Evolutionary conservation across 2,329 filamentous ascomycete genomes (phyloP).

Genomic region (Xylaria sp.): DNA sequence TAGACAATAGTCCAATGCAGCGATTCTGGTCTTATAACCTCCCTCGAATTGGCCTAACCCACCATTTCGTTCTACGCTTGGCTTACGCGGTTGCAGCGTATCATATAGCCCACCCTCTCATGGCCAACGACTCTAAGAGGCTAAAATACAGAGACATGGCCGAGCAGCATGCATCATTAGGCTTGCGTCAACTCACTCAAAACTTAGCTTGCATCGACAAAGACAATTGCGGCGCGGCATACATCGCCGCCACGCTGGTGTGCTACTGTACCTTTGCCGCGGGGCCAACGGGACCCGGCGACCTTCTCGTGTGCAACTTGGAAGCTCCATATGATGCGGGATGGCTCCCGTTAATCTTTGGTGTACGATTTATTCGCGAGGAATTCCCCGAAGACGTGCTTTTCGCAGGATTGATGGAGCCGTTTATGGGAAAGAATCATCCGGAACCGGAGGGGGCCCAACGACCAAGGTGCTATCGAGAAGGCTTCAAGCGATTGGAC

Average conservation of each 20-base stretch:
- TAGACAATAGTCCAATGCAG: not conserved
- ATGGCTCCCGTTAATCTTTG: constrained; percentile 22
- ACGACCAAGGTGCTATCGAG: constrained; percentile 14
- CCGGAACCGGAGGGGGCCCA: not conserved
- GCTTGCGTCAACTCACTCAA: constrained; percentile 9
- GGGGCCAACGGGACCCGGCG: constrained; percentile 5
- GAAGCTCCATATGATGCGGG: constrained; percentile 1
- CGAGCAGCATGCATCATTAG: constrained; percentile 17
- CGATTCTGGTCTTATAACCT: constrained; percentile 23
- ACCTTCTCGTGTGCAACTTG: constrained; percentile 24
- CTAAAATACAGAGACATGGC: constrained; percentile 8
- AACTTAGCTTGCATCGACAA: constrained; percentile 2
- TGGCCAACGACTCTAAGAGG: not conserved
- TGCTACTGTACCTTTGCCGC: constrained; percentile 25
- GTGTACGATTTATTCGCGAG: constrained; percentile 20
- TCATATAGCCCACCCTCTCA: constrained; percentile 10
- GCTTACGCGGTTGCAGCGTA: constrained; percentile 21
- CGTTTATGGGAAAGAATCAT: not conserved
- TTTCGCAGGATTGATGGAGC: constrained; percentile 19
- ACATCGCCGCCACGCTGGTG: constrained; percentile 19
- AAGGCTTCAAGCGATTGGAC: constrained; percentile 5
- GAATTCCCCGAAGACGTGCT: constrained; percentile 21
- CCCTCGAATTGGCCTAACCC: constrained; percentile 16
- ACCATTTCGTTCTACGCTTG: constrained; percentile 23
- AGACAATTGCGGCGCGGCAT: constrained; percentile 19